Evolutionary conservation across 352 stramenopile species (phyloP).

Genomic region (Phytophthora meadii): DNA sequence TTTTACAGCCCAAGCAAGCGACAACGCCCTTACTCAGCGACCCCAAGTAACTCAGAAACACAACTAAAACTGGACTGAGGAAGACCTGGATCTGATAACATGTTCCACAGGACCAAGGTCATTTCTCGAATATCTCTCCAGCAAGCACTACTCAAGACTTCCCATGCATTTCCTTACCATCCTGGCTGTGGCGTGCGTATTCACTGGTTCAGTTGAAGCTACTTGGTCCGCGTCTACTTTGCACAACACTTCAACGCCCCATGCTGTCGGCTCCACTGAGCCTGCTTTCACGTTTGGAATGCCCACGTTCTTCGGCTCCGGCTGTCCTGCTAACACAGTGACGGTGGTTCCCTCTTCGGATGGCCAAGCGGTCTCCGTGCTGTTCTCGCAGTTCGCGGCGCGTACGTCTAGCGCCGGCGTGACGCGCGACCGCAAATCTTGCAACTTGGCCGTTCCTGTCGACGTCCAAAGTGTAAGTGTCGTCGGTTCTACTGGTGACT

Average conservation of each 20-base stretch:
- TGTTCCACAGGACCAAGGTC: neutral
- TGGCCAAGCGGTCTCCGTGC: conserved; percentile 35
- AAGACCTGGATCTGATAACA: conserved; percentile 5
- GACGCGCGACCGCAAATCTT: conserved; percentile 47
- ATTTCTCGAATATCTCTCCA: conserved; percentile 4
- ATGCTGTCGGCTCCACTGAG: conserved; percentile 9
- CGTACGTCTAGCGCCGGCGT: conserved; percentile 33
- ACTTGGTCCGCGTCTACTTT: neutral
- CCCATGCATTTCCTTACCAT: conserved; percentile 1
- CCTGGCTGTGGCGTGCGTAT: conserved; percentile 5
- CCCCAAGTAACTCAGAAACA: conserved; percentile 5
- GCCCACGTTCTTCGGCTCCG: conserved; percentile 38
- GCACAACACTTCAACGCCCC: conserved; percentile 13
- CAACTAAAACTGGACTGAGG: too few species aligned
- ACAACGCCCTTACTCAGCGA: conserved; percentile 6
- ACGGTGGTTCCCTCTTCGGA: conserved; percentile 39
- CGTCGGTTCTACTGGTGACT: conserved; percentile 7
- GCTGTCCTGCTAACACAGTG: conserved; percentile 29
- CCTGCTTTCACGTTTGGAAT: conserved; percentile 32
- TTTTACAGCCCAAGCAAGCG: conserved; percentile 13
- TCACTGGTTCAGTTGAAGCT: neutral
- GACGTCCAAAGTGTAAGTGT: conserved; percentile 45
- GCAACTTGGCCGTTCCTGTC: conserved; percentile 51
- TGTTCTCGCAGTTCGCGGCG: conserved; percentile 40
- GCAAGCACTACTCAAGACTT: conserved; percentile 7